Evolutionary conservation across 2,329 filamentous ascomycete genomes (phyloP), one percentile per base, ranked within the genome.

Genomic region (Domatiomyces catenatus): DNA sequence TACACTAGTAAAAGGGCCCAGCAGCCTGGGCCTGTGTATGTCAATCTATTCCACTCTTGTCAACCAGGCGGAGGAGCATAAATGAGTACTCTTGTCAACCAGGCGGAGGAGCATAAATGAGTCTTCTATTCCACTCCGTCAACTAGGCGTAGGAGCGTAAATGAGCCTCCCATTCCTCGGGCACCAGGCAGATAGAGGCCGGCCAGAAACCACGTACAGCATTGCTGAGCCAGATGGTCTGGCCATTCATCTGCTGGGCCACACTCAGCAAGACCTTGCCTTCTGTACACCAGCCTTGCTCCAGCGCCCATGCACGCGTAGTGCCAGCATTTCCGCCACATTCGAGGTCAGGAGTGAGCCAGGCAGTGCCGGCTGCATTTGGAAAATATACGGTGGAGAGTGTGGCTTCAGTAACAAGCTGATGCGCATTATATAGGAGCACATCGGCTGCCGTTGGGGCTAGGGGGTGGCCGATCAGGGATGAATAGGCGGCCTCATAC

Each of bases 221-320:
- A 65, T 90, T 95, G 65, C 88, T 94, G 49, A 95, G 69, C 84
- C 87, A 94, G 54, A 89, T 84, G 49, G 81, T 74, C 64, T 95
- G 89, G 1, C 82, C 85, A 56, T 86, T 73, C 2, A 72, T 62
- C 10, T 94, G 64, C 5, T 80, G 80, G 10, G 73, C 68, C 8
- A 56, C 15, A 12, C 50, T 49, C 1, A 70, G 71, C n/a, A 64
- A 65, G 15, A 94, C 71, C 2, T 69, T 65, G 55, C 80, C 75
- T 61, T 93, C 84, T 26, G 74, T 71, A 49, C 77, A 88, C 44
- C 92, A 68, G 0, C 77, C 74, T 50, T 71, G 76, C 53, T 83
- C 76, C 43, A 96, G 64, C n/a, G 86, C 84, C 82, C 87, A 94
- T 52, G 86, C 73, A 56, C 90, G 77, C 5, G 84, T 86, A 5